These are phyloP conservation scores for Neurospora sp. DNA, from an alignment of 495 filamentous ascomycete genomes.

Conservation along the genomic window DNA sequence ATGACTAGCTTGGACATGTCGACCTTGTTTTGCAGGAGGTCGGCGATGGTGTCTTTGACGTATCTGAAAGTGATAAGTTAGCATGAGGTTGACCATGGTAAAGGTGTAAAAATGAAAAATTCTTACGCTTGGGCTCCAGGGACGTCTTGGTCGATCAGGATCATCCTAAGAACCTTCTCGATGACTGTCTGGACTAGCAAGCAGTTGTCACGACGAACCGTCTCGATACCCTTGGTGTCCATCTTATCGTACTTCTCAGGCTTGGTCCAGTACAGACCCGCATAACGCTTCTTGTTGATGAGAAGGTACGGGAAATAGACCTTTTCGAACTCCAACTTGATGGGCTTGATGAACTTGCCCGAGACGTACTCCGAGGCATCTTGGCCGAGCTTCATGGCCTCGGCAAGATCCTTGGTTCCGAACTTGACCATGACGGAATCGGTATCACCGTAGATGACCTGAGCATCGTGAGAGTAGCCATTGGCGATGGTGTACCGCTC, in stretches of 20 bases:
- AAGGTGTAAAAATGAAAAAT: not conserved
- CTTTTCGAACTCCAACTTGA: constrained; percentile 99
- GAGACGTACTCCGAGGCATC: constrained; percentile 85
- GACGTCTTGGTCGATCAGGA: constrained; percentile 86
- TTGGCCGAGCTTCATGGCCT: constrained; percentile 88
- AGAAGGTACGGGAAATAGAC: constrained; percentile 97
- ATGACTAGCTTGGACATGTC: constrained; percentile 99
- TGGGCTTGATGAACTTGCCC: constrained; percentile 83
- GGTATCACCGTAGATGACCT: constrained; percentile 98
- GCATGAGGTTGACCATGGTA: constrained; percentile 1
- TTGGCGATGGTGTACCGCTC: constrained; percentile 80
- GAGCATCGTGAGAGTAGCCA: constrained; percentile 84
- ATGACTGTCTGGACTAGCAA: constrained; percentile 92
- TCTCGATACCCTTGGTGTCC: constrained; percentile 99
- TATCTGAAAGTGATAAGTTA: constrained; percentile 47
- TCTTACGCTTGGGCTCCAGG: constrained; percentile 87
- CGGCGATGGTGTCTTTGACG: constrained; percentile 91
- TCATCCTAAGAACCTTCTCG: constrained; percentile 90
- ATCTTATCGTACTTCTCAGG: constrained; percentile 97
- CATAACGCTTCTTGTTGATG: constrained; percentile 99
- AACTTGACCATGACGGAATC: constrained; percentile 99
- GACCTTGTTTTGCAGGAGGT: constrained; percentile 92
- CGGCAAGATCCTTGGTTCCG: constrained; percentile 69
- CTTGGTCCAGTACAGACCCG: constrained; percentile 92
- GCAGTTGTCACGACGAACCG: constrained; percentile 93